Percentiles rank a stretch among this genome's conserved stretches.
Conservation (phyloP, 2,329 filamentous ascomycete species). For the Albifimbria verrucaria region DNA sequence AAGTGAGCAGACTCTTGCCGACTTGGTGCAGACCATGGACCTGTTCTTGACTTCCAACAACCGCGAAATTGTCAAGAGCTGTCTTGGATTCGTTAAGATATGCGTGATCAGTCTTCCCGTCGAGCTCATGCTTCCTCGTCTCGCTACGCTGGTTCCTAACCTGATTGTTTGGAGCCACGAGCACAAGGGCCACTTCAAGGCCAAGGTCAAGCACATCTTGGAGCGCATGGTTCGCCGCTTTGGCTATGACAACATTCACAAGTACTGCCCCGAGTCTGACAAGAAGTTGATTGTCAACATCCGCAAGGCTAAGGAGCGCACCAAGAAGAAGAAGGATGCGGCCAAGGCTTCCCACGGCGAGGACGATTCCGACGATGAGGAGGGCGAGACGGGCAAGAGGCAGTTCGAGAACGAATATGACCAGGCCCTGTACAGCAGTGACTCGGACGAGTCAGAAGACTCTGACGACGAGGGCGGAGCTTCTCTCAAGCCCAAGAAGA, state of each 20-base stretch:
- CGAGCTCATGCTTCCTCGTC: conserved; percentile 72
- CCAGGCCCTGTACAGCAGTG: conserved; percentile 87
- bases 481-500: conserved; percentile 39
- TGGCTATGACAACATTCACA: conserved; percentile 76
- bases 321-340: conserved; percentile 82
- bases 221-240: conserved; percentile 93
- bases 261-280: conserved; percentile 78
- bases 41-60: conserved; percentile 96
- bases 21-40: conserved; percentile 91
- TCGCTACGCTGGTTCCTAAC: conserved; percentile 78
- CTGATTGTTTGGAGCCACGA: conserved; percentile 96
- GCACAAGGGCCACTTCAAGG: conserved; percentile 94
- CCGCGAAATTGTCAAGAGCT: conserved; percentile 91
- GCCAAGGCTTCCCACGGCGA: conserved; percentile 54
- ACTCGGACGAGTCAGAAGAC: conserved; percentile 49
- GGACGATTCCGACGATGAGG: conserved; percentile 54
- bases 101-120: conserved; percentile 83
- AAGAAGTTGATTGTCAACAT: conserved; percentile 91
- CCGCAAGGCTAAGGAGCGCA: conserved; percentile 87
- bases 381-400: conserved; percentile 42
- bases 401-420: conserved; percentile 92
- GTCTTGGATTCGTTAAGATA: conserved; percentile 95
- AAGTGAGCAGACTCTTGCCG: conserved; percentile 66
- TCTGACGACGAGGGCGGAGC: conserved; percentile 60
- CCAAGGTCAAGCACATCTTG: conserved; percentile 96